Evolutionary conservation across 805 yeast genomes (phyloP).

Genomic region (Zygotorulaspora chibaensis): DNA sequence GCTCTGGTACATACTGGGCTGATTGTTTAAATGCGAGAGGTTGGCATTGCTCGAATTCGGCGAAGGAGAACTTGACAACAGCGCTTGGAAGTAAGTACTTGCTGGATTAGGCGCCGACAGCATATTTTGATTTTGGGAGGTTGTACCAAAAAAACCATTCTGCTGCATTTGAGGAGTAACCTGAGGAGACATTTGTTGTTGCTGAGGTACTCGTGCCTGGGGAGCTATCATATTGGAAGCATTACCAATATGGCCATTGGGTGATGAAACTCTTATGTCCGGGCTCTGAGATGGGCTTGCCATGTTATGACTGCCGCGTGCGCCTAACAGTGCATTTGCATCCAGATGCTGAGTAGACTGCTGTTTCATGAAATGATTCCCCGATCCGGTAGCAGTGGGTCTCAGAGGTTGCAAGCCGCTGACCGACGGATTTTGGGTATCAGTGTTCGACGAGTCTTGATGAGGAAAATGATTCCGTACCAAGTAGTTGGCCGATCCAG

Average conservation of each 20-base stretch:
- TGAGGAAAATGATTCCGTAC: conserved; percentile 24
- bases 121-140: conserved; percentile 15
- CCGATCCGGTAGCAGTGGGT: conserved; percentile 36
- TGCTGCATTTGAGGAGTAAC: conserved; percentile 10
- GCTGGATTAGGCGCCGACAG: conserved; percentile 27
- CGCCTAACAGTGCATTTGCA: neutral
- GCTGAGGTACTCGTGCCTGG: conserved; percentile 13
- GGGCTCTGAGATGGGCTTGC: conserved; percentile 6
- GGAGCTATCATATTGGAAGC: conserved; percentile 28
- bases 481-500: conserved; percentile 40
- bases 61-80: conserved; percentile 30
- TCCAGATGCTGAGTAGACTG: conserved; percentile 14
- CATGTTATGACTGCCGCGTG: neutral
- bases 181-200: conserved; percentile 16
- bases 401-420: conserved; percentile 29
- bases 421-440: conserved; percentile 12
- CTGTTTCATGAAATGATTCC: conserved; percentile 31
- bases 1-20: conserved; percentile 8
- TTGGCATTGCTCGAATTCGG: conserved; percentile 22
- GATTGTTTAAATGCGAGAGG: conserved; percentile 6
- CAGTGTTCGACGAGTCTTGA: conserved; percentile 16
- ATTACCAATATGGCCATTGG: conserved; percentile 15
- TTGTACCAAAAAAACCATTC: neutral
- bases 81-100: conserved; percentile 27
- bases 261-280: conserved; percentile 16